Evolutionary conservation across 2,329 filamentous ascomycete species (phyloP).

Genomic region (Sporothrix schenckii): DNA sequence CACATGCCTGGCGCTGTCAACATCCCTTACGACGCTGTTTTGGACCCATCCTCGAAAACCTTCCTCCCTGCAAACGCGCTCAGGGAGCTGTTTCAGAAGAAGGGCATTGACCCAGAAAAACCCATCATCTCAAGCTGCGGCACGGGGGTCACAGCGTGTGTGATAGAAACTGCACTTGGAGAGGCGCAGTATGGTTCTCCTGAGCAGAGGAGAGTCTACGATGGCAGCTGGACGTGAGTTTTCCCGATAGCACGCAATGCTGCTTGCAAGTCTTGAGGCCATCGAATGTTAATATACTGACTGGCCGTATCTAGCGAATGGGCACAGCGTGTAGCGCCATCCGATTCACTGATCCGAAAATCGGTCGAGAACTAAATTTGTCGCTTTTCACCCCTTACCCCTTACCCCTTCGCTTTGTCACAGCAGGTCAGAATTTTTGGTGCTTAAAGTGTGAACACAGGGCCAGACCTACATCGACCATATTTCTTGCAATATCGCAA

Average conservation of each 20-base stretch:
- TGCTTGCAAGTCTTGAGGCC: background rate
- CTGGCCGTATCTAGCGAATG: conserved; percentile 32
- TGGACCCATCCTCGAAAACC: conserved; percentile 82
- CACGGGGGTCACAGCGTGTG: conserved; percentile 88
- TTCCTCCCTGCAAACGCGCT: conserved; percentile 74
- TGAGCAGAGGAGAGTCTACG: conserved; percentile 76
- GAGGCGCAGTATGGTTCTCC: conserved; percentile 73
- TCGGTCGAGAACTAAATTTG: background rate
- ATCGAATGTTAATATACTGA: background rate
- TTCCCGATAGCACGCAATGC: background rate
- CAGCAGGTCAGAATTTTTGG: no score
- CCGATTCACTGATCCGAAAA: conserved; percentile 35
- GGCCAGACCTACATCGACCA: no score
- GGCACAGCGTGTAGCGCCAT: conserved; percentile 36
- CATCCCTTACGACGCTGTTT: conserved; percentile 75
- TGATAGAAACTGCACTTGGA: conserved; percentile 83
- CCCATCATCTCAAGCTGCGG: conserved; percentile 89
- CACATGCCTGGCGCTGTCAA: conserved; percentile 89
- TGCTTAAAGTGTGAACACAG: no score
- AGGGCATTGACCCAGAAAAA: conserved; percentile 74
- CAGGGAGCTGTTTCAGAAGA: conserved; percentile 73
- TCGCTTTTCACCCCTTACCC: background rate
- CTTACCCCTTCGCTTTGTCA: background rate
- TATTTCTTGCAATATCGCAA: no score
- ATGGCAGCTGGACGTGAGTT: conserved; percentile 96